These are phyloP conservation scores for Fusarium equiseti DNA, from an alignment of 2,329 filamentous ascomycete genomes.

Conservation along the genomic window DNA sequence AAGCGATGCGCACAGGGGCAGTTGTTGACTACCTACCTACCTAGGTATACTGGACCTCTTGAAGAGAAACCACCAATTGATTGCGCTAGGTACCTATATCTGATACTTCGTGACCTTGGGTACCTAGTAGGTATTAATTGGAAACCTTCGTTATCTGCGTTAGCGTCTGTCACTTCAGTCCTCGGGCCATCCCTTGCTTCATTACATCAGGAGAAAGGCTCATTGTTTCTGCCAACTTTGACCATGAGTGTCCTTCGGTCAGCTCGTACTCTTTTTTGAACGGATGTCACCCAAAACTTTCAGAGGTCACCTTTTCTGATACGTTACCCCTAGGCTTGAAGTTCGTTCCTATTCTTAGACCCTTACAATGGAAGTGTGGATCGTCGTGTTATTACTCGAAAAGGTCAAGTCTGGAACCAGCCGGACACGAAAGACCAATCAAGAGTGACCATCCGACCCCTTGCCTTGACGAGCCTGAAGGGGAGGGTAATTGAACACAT, in stretches of 20 bases:
- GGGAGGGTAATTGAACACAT: conserved; percentile 31
- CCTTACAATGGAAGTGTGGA: conserved; percentile 19
- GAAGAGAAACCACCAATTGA: neutral
- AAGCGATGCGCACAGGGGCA: no score
- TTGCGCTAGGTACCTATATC: neutral
- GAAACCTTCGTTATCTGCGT: neutral
- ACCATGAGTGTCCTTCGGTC: neutral
- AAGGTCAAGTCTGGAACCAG: conserved; percentile 15
- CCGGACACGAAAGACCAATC: conserved; percentile 37
- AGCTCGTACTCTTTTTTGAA: neutral
- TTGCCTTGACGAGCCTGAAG: conserved; percentile 24
- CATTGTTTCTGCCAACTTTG: neutral
- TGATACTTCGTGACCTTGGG: neutral
- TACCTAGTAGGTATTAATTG: no score
- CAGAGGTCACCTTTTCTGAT: neutral
- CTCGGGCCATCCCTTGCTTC: neutral
- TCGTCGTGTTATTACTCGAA: conserved; percentile 22
- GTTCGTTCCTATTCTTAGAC: conserved; percentile 31
- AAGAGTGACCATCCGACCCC: conserved; percentile 29
- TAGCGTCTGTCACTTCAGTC: no score
- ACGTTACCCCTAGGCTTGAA: neutral
- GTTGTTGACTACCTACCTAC: neutral
- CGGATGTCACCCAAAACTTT: neutral
- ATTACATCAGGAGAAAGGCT: neutral
- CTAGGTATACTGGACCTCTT: neutral